Base-by-base conservation (phyloP, 306 rosid genomes). In the Adenanthera pavonina region DNA sequence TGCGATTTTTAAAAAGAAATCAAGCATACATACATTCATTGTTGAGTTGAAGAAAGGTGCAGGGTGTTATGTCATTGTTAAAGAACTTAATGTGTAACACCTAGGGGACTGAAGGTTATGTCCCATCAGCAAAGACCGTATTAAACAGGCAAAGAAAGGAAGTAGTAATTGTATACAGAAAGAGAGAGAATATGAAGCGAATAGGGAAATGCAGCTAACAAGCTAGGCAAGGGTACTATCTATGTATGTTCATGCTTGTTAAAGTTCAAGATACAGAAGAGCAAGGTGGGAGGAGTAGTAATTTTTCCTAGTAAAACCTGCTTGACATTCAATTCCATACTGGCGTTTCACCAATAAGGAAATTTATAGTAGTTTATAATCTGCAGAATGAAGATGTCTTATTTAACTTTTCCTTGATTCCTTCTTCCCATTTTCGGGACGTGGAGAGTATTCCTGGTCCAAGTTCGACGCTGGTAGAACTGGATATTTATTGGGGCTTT, bases 231-330 rank as follows among this genome's bases (percentile, higher is more conserved):
- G 30, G 30, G 30, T 25, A 25, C 30, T 25, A 25, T 25, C 30
- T 25, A 25, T 25, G 30, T 25, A 52, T 52, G 61, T 56, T 0
- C 0, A 57, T 19, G 64, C 13, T 19, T 57, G 0, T 19, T 16
- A 56, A 56, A 2, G 34, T 56, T 56, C 14, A 59, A 59, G 64
- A 25, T 12, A 64, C 6, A 72, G 17, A 41, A 12, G 40, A 5
- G 70, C 7, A 1, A 77, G 19, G 7, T 33, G n/a, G 17, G 19
- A 7, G 38, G 46, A 14, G 74, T 7, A 75, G 73, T 85, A 80
- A 87, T 69, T 76, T 14, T 19, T 33, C 20, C 65, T 77, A 81
- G 80, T 85, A 48, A 62, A 87, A 60, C 77, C 82, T 76, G 77
- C 69, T n/a, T 41, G 75, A 49, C 53, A 74, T 65, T 78, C 75